Conservation (phyloP, 495 filamentous ascomycete species). For the Aspergillus olivimuriae region DNA sequence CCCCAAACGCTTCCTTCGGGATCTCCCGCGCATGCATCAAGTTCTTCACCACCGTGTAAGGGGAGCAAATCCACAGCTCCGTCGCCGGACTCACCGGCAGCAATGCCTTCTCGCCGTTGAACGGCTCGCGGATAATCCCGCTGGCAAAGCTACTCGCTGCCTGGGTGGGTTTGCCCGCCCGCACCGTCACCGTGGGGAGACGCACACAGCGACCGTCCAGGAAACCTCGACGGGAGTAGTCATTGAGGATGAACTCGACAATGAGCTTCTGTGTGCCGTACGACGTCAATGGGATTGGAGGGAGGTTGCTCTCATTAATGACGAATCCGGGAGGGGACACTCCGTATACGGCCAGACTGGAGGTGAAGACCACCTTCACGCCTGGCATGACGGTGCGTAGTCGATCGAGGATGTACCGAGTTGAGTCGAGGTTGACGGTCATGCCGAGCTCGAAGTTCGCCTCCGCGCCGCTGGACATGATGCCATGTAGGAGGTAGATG, state of each 20-base stretch:
- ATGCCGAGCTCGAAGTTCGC: conserved; percentile 69
- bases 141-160: conserved; percentile 70
- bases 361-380: conserved; percentile 55
- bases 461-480: conserved; percentile 76
- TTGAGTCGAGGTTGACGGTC: conserved; percentile 69
- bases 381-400: conserved; percentile 53
- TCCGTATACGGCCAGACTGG: conserved; percentile 58
- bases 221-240: conserved; percentile 64
- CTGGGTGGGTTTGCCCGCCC: conserved; percentile 67
- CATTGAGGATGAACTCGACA: conserved; percentile 66
- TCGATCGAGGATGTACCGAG: conserved; percentile 54
- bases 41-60: conserved; percentile 63
- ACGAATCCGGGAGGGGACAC: conserved; percentile 35
- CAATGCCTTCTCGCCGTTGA: conserved; percentile 57
- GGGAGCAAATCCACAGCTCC: conserved; percentile 61
- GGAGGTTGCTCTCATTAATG: conserved; percentile 50
- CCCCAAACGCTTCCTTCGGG: conserved; percentile 44
- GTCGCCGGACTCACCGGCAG: conserved; percentile 52
- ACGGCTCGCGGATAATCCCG: conserved; percentile 65
- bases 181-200: conserved; percentile 69
- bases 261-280: conserved; percentile 80
- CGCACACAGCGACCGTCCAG: conserved; percentile 61
- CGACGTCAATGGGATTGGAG: conserved; percentile 59
- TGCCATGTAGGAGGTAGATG: conserved; percentile 76
- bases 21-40: conserved; percentile 56